These are phyloP conservation scores for Trametes coccinea DNA, from an alignment of 768 basidiomycete species.

Conservation along the genomic window DNA sequence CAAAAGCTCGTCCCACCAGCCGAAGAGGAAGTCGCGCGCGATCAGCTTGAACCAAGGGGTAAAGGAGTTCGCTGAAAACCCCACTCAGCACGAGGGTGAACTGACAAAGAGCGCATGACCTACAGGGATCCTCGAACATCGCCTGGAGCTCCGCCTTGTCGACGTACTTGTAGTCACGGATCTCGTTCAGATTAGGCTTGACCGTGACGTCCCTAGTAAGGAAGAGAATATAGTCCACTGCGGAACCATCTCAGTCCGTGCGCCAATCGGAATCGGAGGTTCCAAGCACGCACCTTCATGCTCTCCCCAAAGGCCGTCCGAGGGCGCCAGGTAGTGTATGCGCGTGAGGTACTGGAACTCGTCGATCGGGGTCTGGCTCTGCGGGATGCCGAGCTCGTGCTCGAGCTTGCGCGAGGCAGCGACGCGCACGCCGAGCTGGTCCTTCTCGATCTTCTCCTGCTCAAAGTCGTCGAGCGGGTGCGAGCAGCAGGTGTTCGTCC, in stretches of 20 bases:
- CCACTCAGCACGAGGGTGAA: not conserved
- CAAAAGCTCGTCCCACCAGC: slow-evolving; percentile 96
- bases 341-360: slow-evolving; percentile 92
- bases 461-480: slow-evolving; percentile 94
- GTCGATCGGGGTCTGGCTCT: slow-evolving; percentile 71
- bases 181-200: slow-evolving; percentile 84
- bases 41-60: slow-evolving; percentile 99
- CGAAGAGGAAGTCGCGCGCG: slow-evolving; percentile 93
- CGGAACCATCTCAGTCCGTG: not conserved
- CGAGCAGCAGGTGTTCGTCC: slow-evolving; percentile 99
- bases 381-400: slow-evolving; percentile 94
- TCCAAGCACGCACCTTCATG: slow-evolving; percentile 76
- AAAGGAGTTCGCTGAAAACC: slow-evolving; percentile 70
- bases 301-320: slow-evolving; percentile 92
- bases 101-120: slow-evolving; percentile 26
- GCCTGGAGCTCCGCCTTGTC: slow-evolving; percentile 84
- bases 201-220: slow-evolving; percentile 85
- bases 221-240: slow-evolving; percentile 99
- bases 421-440: slow-evolving; percentile 79
- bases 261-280: not conserved
- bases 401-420: slow-evolving; percentile 96
- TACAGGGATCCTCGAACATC: slow-evolving; percentile 86
- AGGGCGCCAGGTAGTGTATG: slow-evolving; percentile 97
- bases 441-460: slow-evolving; percentile 71
- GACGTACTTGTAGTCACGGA: slow-evolving; percentile 88